Evolutionary conservation across 139 green algal genomes (phyloP).

Genomic region (Tetradesmus obliquus): DNA sequence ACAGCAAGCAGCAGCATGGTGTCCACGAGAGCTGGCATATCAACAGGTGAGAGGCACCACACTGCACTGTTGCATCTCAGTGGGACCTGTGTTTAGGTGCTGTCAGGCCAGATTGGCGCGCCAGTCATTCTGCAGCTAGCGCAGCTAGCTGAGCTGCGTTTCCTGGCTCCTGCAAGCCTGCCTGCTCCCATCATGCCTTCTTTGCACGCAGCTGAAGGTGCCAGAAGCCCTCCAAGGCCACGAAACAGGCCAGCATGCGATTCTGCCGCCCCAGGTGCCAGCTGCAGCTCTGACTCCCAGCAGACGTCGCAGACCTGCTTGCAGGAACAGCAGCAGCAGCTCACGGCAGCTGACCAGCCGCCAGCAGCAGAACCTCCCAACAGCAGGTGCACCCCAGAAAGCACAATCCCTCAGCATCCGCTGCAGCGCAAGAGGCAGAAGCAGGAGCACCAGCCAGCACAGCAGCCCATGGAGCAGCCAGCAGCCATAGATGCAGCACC

Average conservation of each 20-base stretch:
- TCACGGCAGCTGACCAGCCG: not conserved
- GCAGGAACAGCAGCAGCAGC: constrained; percentile 1
- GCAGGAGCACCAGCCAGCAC: not conserved
- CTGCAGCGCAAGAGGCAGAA: not conserved
- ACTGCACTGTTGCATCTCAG: not conserved
- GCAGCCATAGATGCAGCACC: not conserved
- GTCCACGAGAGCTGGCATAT: not conserved
- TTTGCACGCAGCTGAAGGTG: not conserved
- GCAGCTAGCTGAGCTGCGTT: not conserved
- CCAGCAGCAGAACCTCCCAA: not conserved
- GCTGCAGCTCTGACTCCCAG: not conserved
- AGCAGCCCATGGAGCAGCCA: not conserved
- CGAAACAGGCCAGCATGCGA: not conserved
- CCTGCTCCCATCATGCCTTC: not conserved
- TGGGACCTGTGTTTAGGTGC: not conserved
- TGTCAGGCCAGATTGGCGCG: not conserved
- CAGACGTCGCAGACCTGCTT: not conserved
- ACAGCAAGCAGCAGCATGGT: not conserved
- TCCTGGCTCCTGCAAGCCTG: not conserved
- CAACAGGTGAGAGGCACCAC: not conserved
- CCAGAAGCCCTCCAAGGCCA: not conserved
- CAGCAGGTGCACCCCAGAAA: not conserved
- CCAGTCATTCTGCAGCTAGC: not conserved
- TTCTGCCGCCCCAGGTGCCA: not conserved
- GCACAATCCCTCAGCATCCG: not conserved